Conservation (phyloP, 2,329 filamentous ascomycete species). For the Didymella pomorum region DNA sequence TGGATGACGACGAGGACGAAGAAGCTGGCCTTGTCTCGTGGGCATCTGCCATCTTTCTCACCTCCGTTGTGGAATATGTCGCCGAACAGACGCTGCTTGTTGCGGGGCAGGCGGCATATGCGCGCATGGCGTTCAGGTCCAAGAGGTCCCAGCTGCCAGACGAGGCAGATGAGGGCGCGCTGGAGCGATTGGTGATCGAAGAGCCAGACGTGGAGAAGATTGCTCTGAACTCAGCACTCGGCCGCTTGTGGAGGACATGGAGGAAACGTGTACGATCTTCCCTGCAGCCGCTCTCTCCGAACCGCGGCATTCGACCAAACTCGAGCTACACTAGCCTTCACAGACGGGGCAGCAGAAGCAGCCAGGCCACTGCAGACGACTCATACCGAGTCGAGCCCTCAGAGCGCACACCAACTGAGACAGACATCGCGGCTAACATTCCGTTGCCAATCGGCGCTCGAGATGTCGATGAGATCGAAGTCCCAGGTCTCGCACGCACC, state of each 20-base stretch:
- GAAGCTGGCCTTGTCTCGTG: slow-evolving; percentile 72
- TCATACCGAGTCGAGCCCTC: slow-evolving; percentile 34
- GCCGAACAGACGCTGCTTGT: slow-evolving; percentile 90
- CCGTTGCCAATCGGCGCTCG: slow-evolving; percentile 72
- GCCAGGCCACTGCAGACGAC: slow-evolving; percentile 41
- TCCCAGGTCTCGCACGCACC: slow-evolving; percentile 73
- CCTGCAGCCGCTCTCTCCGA: slow-evolving; percentile 36
- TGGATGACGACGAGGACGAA: slow-evolving; percentile 55
- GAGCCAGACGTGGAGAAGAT: slow-evolving; percentile 93
- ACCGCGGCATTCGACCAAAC: slow-evolving; percentile 36
- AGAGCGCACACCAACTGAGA: slow-evolving; percentile 56
- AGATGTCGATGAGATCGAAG: slow-evolving; percentile 82
- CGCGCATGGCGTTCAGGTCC: slow-evolving; percentile 60
- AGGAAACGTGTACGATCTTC: slow-evolving; percentile 76
- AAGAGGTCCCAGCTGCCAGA: slow-evolving; percentile 46
- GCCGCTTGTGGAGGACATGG: slow-evolving; percentile 93
- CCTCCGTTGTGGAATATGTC: slow-evolving; percentile 91
- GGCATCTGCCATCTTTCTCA: slow-evolving; percentile 93
- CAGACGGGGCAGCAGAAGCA: slow-evolving; percentile 39
- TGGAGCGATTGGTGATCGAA: slow-evolving; percentile 80
- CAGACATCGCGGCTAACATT: slow-evolving; percentile 64
- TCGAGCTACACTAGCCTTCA: slow-evolving; percentile 44
- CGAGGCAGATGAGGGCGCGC: slow-evolving; percentile 63
- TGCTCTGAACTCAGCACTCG: slow-evolving; percentile 86
- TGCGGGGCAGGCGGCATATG: slow-evolving; percentile 82